phyloP scores from a whole-genome alignment of 371 early-diverging fungal species.

The Syncephalastrum monosporum region DNA sequence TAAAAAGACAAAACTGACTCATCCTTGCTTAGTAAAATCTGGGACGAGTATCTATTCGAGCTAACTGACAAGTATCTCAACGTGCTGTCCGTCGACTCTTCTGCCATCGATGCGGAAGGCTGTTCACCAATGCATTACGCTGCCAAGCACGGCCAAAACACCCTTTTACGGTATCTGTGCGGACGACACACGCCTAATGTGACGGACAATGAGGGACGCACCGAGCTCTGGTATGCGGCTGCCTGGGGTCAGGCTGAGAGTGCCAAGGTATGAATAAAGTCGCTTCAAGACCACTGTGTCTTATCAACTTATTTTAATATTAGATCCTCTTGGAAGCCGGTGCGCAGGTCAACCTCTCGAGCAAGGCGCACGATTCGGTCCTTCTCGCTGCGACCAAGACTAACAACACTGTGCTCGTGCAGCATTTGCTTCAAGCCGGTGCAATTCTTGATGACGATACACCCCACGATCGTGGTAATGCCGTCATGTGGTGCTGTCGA shows the following conservation, averaged over 20 bases:
- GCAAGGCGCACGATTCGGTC: slow-evolving; percentile 15
- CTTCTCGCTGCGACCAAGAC: slow-evolving; percentile 25
- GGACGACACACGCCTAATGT: slow-evolving; percentile 7
- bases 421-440: slow-evolving; percentile 26
- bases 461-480: slow-evolving; percentile 22
- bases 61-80: slow-evolving; percentile 20
- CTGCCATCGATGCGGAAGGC: slow-evolving; percentile 23
- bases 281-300: not conserved
- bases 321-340: slow-evolving; percentile 31
- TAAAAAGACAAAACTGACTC: slow-evolving; percentile 1
- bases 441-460: slow-evolving; percentile 33
- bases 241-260: slow-evolving; percentile 13
- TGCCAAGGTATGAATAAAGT: slow-evolving; percentile 21
- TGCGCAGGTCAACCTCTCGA: slow-evolving; percentile 8
- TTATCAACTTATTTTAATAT: not conserved
- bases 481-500: slow-evolving; percentile 35
- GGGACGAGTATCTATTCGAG: slow-evolving; percentile 53
- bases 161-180: slow-evolving; percentile 29
- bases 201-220: slow-evolving; percentile 32
- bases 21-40: slow-evolving; percentile 23
- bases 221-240: slow-evolving; percentile 51
- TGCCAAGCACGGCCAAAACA: slow-evolving; percentile 38
- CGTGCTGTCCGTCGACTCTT: slow-evolving; percentile 7
- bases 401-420: slow-evolving; percentile 18
- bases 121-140: slow-evolving; percentile 55